Evolutionary conservation across 768 basidiomycete genomes (phyloP).

Genomic region (Ephemerocybe angulata): DNA sequence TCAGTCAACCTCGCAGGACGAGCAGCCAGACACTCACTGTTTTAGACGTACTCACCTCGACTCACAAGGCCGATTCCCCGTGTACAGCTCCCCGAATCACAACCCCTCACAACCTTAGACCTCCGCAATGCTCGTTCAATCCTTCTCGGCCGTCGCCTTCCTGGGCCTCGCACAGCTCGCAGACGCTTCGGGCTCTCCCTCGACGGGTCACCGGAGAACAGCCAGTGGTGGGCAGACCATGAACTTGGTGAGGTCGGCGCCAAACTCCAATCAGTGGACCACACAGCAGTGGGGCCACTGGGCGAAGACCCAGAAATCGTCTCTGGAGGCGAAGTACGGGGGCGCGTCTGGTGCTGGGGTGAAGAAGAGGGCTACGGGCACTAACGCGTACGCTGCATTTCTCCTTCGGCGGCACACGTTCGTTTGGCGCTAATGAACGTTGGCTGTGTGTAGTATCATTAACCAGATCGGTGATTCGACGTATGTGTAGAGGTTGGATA

Average conservation of each 20-base stretch:
- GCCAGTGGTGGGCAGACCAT: slow-evolving; percentile 12
- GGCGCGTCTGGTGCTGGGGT: not conserved
- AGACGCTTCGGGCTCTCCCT: not conserved
- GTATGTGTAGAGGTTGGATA: slow-evolving; percentile 31
- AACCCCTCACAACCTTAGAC: too few relatives aligned
- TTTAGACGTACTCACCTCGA: not conserved
- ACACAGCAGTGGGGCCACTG: slow-evolving; percentile 48
- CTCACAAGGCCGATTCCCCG: too few relatives aligned
- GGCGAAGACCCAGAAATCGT: slow-evolving; percentile 48
- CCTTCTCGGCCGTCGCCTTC: not conserved
- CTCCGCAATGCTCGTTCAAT: not conserved
- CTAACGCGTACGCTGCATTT: slow-evolving; percentile 46
- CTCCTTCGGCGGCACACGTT: not conserved
- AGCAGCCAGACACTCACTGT: not conserved
- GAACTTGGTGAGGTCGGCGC: not conserved
- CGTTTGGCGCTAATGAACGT: slow-evolving; percentile 2
- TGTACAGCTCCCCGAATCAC: not conserved
- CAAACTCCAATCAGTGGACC: slow-evolving; percentile 15
- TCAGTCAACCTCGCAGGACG: not conserved
- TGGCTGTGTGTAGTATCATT: slow-evolving; percentile 47
- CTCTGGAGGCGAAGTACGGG: slow-evolving; percentile 48
- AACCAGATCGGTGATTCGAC: slow-evolving; percentile 68
- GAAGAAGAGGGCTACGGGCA: slow-evolving; percentile 44
- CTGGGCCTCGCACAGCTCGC: not conserved
- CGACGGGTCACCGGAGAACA: not conserved